Base-by-base conservation (phyloP, 768 basidiomycete genomes). In the Clitopilus passeckerianus region DNA sequence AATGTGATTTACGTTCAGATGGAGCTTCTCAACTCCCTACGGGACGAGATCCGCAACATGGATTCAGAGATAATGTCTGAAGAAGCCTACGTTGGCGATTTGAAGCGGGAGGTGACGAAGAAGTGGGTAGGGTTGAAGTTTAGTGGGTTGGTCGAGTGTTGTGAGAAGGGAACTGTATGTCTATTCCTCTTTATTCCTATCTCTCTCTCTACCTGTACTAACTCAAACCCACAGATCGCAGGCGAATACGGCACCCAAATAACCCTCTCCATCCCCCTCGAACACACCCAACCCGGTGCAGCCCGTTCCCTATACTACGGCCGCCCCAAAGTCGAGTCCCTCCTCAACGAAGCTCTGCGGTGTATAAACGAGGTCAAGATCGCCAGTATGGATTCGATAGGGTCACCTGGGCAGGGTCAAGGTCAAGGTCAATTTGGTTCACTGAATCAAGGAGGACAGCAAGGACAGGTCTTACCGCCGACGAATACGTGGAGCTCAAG, bases 61-160 rank as follows among this genome's bases (percentile, higher is more conserved):
- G 95, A 97, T 66, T 80, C 86, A 2, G 89, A 94, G 18, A 95
- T 98, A 58, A 75, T 94, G 76, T 81, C 75, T 0, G 91, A 93
- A 63, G 95, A 96, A 66, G 85, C 93, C 0, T 78, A 81, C 12
- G 64, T 96, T 2, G 85, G 90, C 0, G 93, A 96, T 68, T 91
- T 87, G 69, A 98, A 96, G 74, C 84, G 95, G 35, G 72, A 77
- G 6, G 82, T 81, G 14, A 79, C 88, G 1, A 84, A 83, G 62
- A 76, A 81, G 44, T 90, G 86, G 75, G 84, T 96, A 83, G 83
- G 84, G 0, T 73, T 91, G 65, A 95, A 96, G 75, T 95, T 95
- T 68, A 93, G 92, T 22, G 94, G 91, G 6, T 72, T 96, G 46
- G 71, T 87, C 50, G 95, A 97, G 71, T 86, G 84, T 59, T 89